phyloP scores from a whole-genome alignment of 352 stramenopile species.

The Phytophthora litchii region DNA sequence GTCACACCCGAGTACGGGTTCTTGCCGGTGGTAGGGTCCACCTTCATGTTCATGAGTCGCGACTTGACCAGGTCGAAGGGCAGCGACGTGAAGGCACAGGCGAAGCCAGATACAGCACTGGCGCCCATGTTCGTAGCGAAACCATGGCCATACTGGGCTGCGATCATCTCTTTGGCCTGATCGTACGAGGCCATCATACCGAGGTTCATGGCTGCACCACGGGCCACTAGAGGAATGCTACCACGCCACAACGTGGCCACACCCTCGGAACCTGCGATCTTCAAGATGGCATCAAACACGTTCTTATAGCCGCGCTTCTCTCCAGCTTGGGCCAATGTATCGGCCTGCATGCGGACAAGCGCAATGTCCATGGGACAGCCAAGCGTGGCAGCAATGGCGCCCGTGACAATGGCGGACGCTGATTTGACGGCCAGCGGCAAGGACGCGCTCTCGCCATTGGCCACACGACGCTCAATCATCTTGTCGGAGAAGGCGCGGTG shows the following conservation, averaged over 20 bases:
- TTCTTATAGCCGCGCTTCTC: conserved; percentile 98
- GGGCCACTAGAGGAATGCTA: conserved; percentile 93
- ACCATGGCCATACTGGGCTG: conserved; percentile 64
- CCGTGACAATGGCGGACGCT: conserved; percentile 71
- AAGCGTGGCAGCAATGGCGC: conserved; percentile 94
- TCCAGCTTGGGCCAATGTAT: conserved; percentile 91
- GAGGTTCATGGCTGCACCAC: conserved; percentile 99
- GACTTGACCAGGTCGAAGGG: conserved; percentile 99
- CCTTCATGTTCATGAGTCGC: conserved; percentile 98
- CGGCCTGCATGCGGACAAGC: conserved; percentile 97
- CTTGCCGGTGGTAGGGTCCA: conserved; percentile 87
- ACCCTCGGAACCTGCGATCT: conserved; percentile 90
- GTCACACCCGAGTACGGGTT: conserved; percentile 95
- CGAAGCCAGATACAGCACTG: conserved; percentile 96
- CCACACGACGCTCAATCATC: conserved; percentile 70
- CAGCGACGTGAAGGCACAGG: conserved; percentile 96
- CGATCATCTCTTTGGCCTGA: conserved; percentile 95
- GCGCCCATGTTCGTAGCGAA: conserved; percentile 94
- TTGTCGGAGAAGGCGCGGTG: conserved; percentile 85
- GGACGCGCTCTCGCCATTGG: conserved; percentile 69
- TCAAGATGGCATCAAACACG: conserved; percentile 95
- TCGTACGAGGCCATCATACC: conserved; percentile 99
- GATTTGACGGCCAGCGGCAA: conserved; percentile 82
- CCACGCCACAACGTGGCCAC: conserved; percentile 91
- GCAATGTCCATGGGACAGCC: conserved; percentile 98